Evolutionary conservation across 2,329 filamentous ascomycete genomes (phyloP).

Genomic region (Cordyceps cicadae): DNA sequence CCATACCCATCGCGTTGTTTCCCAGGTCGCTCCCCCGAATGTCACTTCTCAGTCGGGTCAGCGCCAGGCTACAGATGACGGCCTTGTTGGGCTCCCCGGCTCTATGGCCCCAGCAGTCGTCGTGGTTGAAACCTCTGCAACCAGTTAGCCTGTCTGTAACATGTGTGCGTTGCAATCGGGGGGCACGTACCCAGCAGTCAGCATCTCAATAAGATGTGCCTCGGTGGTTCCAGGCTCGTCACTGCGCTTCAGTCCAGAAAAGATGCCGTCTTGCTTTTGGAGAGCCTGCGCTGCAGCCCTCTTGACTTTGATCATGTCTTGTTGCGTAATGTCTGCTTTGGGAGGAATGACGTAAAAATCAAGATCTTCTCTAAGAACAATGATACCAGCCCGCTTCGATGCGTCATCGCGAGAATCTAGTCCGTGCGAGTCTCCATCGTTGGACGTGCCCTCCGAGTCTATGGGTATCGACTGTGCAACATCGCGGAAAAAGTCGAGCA

Average conservation of each 20-base stretch:
- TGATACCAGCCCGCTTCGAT: constrained; percentile 90
- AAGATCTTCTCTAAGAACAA: constrained; percentile 88
- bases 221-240: constrained; percentile 95
- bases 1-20: constrained; percentile 86
- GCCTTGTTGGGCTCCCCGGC: constrained; percentile 98
- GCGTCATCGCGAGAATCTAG: constrained; percentile 72
- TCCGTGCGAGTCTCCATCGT: constrained; percentile 53
- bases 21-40: constrained; percentile 71
- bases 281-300: constrained; percentile 81
- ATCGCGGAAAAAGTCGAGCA: constrained; percentile 96
- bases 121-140: constrained; percentile 84
- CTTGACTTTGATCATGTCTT: constrained; percentile 95
- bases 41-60: constrained; percentile 87
- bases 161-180: background rate
- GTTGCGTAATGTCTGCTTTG: constrained; percentile 68
- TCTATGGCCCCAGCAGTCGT: constrained; percentile 91
- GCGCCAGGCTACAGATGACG: constrained; percentile 90
- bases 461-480: constrained; percentile 93
- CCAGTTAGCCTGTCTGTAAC: constrained; percentile 13
- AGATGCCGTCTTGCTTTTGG: constrained; percentile 85
- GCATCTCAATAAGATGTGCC: constrained; percentile 97
- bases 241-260: constrained; percentile 88
- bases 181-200: constrained; percentile 85
- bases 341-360: constrained; percentile 98
- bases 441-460: constrained; percentile 58